A percentile compares a stretch with the other conserved stretches of the same genome.
Evolutionary conservation across 108 stramenopile genomes (phyloP).

Genomic region (Tribonema minus): DNA sequence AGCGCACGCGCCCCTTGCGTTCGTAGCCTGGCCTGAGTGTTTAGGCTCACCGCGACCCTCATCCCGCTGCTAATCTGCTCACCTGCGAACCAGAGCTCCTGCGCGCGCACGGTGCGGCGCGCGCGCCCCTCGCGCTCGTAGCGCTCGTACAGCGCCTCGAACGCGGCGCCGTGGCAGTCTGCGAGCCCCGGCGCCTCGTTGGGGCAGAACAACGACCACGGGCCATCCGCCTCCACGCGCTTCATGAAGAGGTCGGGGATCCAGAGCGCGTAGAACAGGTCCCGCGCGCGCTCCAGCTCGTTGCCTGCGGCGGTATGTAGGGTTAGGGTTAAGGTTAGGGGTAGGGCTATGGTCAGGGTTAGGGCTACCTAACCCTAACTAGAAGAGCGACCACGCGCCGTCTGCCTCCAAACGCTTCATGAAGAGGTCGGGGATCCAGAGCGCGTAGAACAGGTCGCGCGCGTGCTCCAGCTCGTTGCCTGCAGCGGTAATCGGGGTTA

Average conservation of each 20-base stretch:
- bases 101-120: slow-evolving; percentile 63
- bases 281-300: slow-evolving; percentile 87
- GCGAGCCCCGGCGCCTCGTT: slow-evolving; percentile 80
- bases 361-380: too few species aligned
- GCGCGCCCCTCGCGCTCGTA: slow-evolving; percentile 79
- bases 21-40: too few species aligned
- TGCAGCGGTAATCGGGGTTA: too few species aligned
- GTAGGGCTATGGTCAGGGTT: too few species aligned
- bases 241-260: slow-evolving; percentile 94
- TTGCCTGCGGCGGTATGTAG: too few species aligned
- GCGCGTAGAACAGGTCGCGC: slow-evolving; percentile 91
- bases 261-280: slow-evolving; percentile 98
- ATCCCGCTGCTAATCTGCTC: too few species aligned
- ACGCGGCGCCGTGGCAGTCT: slow-evolving; percentile 76
- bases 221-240: slow-evolving; percentile 79
- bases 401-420: slow-evolving; percentile 88
- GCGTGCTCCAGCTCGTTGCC: slow-evolving; percentile 95
- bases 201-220: slow-evolving; percentile 93
- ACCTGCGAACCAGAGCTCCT: slow-evolving; percentile 27
- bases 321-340: too few species aligned
- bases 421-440: slow-evolving; percentile 95
- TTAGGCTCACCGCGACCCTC: too few species aligned
- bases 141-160: slow-evolving; percentile 72
- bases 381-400: slow-evolving; percentile 87
- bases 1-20: slow-evolving; percentile 57